Base-by-base conservation (phyloP, 2,329 filamentous ascomycete genomes). In the Xylaria sp. region DNA sequence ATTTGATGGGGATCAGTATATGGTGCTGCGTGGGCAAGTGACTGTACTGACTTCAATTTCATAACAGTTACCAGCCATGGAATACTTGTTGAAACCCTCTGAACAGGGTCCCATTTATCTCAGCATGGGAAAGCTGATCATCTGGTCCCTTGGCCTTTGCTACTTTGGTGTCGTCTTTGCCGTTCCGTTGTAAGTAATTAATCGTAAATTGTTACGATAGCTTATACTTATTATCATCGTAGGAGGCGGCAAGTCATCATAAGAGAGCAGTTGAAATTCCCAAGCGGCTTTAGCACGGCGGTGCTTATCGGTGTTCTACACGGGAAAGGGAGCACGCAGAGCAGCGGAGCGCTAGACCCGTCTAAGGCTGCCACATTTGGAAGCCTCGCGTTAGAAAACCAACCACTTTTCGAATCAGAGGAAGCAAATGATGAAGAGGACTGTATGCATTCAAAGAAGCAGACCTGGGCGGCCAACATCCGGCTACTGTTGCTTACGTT, bases 151-250 rank as follows among this genome's bases (percentile, higher is more conserved):
- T 63, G 96, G 96, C 0, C 88, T 99, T 18, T 98, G 94, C 78
- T 95, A 98, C 77, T 99, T 99, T 78, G 96, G 96, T 0, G 96
- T 98, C 1, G 91, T 98, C 0, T 98, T 99, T 82, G 96, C 94
- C 0, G 95, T 99, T 15, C 96, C 96, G 0, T 78, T 98, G 85
- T 87, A 79, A 81, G 83, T 62, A 10, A 37, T 37, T 10, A 28
- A 51, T 28, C 8, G 5, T 9, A 20, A 15, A 41, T 25, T 55
- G 50, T 48, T 8, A 15, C 20, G 25, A 63, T n/a, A 54, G 5
- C 9, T 13, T 18, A 41, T 55, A 18, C 62, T 71, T 28, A 71
- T 20, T 25, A 10, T 48, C 18, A n/a, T 58, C 39, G 13, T 58
- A 88, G 86, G 64, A 88, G 96, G 56, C 92, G 90, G 65, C 94